Base-by-base conservation (phyloP, 495 filamentous ascomycete genomes). In the Aspergillus bridgeri region DNA sequence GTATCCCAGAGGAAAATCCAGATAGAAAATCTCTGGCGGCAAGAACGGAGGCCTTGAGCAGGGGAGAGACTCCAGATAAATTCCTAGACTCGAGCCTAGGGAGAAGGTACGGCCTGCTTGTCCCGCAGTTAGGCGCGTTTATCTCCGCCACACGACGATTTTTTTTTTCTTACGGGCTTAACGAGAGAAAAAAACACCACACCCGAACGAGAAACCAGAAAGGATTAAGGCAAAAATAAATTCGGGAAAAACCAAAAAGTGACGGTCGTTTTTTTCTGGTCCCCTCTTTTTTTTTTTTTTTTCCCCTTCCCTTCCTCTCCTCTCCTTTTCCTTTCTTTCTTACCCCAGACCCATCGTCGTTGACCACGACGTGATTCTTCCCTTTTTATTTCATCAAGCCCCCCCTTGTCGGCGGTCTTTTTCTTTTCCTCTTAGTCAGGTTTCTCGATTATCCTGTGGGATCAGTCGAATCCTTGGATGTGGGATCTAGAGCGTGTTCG, bases 401-500 rank as follows among this genome's bases (percentile, higher is more conserved):
- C 51, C 52, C 33, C 53, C 57, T 58, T 57, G 54, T 46, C 51
- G 48, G 62, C 61, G 62, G 62, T 65, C 59, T 62, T 61, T 53
- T 56, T 49, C 19, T 22, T 25, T 65, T 51, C 71, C 44, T 64
- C 67, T 48, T 25, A 59, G 66, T 38, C 33, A 70, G 53, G 45
- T 57, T 59, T 71, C 71, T 60, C 52, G 59, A 54, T 54, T 48
- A 48, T 48, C 55, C 45, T 42, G 57, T 62, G 57, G 52, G 59
- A 60, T 65, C 63, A 63, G 66, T 59, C 46, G 21, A 33, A 17
- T 18, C 25, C 25, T 65, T 71, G 67, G 65, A 71, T 71, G 69
- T 62, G 69, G 69, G 61, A 54, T 65, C 63, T 62, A 53, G 48
- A 65, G 66, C 62, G 59, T 69, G 60, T 59, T 66, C 53, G 51